Base-by-base conservation (phyloP, 257 asterid genomes). In the Salvia rosmarinus region DNA sequence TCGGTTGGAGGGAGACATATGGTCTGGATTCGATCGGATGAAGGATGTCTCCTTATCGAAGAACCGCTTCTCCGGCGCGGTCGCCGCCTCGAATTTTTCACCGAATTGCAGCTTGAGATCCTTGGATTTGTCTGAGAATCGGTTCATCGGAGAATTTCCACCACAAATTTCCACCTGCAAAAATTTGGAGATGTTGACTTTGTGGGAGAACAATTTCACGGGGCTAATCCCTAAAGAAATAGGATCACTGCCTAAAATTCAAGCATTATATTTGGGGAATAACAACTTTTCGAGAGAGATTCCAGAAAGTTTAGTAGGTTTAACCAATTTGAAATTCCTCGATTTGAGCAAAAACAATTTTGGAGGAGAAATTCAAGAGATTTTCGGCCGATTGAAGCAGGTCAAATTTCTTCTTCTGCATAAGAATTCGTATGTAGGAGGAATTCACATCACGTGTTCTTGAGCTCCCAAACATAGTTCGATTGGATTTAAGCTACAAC, bases 401-500 rank as follows among this genome's bases (percentile, higher is more conserved):
- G 92, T 95, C 6, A 87, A 64, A 16, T 87, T 83, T 68, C 93
- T 95, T 59, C 60, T 95, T 23, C 50, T 95, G 77, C 94, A 88
- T 57, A 82, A 67, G 1, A 95, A 95, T 64, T 60, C 73, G 7
- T 91, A 88, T 62, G 67, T 70, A 0, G 94, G 98, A 30, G 98
- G 98, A 16, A 67, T 95, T 14, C 3, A 77, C 84, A 0, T 95
- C 99, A 0, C 83, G 90, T n/a, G 81, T 95, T 70, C 88, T 92
- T 4, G 20, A 44, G 5, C 74, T 91, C 2, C 86, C 88, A 13
- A 85, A 86, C 56, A 60, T 95, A 10, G 64, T 78, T 17, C 88
- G 97, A 23, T 69, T 95, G 76, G 98, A 95, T 51, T 84, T 95
- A 75, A 95, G 98, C 77, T 83, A 75, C 83, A 95, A 95, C 84